Evolutionary conservation across 2,329 filamentous ascomycete species (phyloP).

Genomic region (Colletotrichum sp.): DNA sequence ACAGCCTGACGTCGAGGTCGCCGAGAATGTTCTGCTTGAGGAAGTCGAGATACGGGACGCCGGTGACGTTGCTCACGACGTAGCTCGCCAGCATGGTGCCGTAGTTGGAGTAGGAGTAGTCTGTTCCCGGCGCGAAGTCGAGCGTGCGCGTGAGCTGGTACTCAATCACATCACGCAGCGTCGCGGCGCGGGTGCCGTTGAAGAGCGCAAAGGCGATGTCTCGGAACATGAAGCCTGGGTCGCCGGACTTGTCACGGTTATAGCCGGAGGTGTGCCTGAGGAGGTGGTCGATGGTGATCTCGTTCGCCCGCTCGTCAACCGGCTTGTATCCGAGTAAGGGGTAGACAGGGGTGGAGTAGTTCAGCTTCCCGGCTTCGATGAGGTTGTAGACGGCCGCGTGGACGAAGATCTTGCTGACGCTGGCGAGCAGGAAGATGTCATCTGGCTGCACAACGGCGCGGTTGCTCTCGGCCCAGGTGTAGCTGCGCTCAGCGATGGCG

Average conservation of each 20-base stretch:
- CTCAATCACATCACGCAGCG: constrained; percentile 22
- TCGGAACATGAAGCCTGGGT: constrained; percentile 16
- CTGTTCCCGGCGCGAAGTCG: constrained; percentile 3
- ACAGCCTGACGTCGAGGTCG: constrained; percentile 15
- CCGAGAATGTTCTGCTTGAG: constrained; percentile 2
- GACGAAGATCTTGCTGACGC: constrained; percentile 22
- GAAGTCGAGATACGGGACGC: constrained; percentile 5
- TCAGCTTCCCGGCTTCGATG: constrained; percentile 8
- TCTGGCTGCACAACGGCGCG: constrained; percentile 7
- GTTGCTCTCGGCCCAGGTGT: constrained; percentile 21
- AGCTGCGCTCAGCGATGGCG: constrained; percentile 13
- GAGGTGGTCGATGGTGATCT: constrained; percentile 20
- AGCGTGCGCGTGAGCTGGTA: constrained; percentile 14
- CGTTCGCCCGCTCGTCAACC: not conserved
- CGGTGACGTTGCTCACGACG: constrained; percentile 19
- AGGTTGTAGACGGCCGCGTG: constrained; percentile 18
- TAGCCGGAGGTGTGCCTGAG: constrained; percentile 11
- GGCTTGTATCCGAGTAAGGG: constrained; percentile 5
- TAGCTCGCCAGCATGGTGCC: constrained; percentile 15
- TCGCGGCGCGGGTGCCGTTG: constrained; percentile 8
- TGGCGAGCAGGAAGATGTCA: constrained; percentile 20
- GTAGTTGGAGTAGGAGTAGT: constrained; percentile 20
- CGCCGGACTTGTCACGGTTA: not conserved
- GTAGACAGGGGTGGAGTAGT: not conserved
- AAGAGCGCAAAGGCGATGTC: not conserved